Conservation (phyloP, 1,139 yeast species). For the Scheffersomyces segobiensis region DNA sequence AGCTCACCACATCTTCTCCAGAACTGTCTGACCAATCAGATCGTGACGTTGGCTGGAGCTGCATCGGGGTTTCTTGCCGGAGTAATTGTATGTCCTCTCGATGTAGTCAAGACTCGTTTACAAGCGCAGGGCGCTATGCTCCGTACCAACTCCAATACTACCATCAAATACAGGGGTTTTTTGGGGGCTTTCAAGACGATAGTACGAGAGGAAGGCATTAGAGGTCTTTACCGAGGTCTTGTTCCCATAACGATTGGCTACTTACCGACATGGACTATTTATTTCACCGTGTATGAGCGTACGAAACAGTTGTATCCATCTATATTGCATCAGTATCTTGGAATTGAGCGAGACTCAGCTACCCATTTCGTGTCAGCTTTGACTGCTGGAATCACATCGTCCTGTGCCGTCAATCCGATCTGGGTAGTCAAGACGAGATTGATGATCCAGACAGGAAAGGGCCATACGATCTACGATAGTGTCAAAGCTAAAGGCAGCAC, state of each 20-base stretch:
- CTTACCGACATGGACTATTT: constrained; percentile 96
- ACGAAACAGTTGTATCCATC: constrained; percentile 56
- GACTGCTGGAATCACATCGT: constrained; percentile 85
- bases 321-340: constrained; percentile 27
- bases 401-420: constrained; percentile 89
- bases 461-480: constrained; percentile 35
- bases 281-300: constrained; percentile 84
- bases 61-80: constrained; percentile 50
- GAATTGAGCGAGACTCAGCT: constrained; percentile 47
- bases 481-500: constrained; percentile 6
- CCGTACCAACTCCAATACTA: constrained; percentile 1
- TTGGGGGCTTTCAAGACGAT: constrained; percentile 58
- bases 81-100: constrained; percentile 48
- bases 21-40: constrained; percentile 31
- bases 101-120: constrained; percentile 47
- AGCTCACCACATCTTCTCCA: constrained; percentile 24
- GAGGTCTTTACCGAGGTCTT: constrained; percentile 87
- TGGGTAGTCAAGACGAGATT: constrained; percentile 96
- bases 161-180: constrained; percentile 18
- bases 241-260: constrained; percentile 91
- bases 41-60: constrained; percentile 46
- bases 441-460: constrained; percentile 77
- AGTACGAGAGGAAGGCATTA: constrained; percentile 70
- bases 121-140: constrained; percentile 42
- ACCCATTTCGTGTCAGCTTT: constrained; percentile 79